Evolutionary conservation across 1,139 yeast species (phyloP).

Genomic region (Diutina mesorugosa): DNA sequence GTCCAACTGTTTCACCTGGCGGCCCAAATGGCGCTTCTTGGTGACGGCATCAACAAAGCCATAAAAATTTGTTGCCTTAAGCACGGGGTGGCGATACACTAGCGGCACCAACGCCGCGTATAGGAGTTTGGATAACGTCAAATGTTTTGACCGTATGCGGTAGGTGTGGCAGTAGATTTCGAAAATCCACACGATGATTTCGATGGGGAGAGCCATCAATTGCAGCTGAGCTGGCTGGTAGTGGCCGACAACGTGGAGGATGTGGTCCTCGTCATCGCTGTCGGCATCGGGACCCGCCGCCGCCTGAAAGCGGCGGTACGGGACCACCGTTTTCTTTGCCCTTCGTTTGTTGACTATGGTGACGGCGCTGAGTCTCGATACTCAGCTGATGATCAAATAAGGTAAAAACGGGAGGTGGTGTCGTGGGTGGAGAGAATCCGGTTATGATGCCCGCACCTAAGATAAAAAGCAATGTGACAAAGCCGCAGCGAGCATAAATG

Average conservation of each 20-base stretch:
- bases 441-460: not conserved
- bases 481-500: not conserved
- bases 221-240: not conserved
- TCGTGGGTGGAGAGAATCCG: not conserved
- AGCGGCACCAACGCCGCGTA: slow-evolving; percentile 46
- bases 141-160: slow-evolving; percentile 33
- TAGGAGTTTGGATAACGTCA: slow-evolving; percentile 51
- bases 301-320: slow-evolving; percentile 68
- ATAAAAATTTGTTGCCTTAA: slow-evolving; percentile 56
- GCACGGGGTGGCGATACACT: slow-evolving; percentile 48
- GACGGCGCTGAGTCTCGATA: not conserved
- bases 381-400: not conserved
- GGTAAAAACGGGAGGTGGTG: not conserved
- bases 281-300: slow-evolving; percentile 27
- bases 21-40: slow-evolving; percentile 25
- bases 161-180: slow-evolving; percentile 21
- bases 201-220: slow-evolving; percentile 32
- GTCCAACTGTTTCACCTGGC: slow-evolving; percentile 44
- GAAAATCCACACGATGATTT: slow-evolving; percentile 43
- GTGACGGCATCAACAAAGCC: slow-evolving; percentile 63
- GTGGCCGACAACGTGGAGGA: slow-evolving; percentile 8
- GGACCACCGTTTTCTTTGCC: slow-evolving; percentile 68
- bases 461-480: not conserved
- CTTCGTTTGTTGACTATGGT: slow-evolving; percentile 74
- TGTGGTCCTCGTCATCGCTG: slow-evolving; percentile 23